These are phyloP conservation scores for Purshia tridentata DNA, from an alignment of 306 rosid genomes.

Conservation along the genomic window DNA sequence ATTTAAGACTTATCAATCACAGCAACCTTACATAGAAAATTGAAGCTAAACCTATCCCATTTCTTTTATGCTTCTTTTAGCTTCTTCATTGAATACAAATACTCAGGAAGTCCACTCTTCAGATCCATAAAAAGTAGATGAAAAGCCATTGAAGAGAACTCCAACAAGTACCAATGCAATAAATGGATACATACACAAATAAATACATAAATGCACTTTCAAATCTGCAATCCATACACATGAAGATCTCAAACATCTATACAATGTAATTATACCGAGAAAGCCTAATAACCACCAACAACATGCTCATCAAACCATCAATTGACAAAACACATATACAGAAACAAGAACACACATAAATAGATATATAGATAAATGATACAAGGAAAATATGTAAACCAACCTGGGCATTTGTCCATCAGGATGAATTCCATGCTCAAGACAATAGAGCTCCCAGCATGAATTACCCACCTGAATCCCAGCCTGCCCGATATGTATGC, in stretches of 20 bases:
- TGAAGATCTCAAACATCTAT: conserved; percentile 5
- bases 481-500: conserved; percentile 97
- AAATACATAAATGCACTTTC: background rate
- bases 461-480: conserved; percentile 97
- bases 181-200: background rate
- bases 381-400: too few species aligned
- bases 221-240: background rate
- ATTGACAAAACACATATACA: background rate
- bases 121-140: background rate
- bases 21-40: background rate
- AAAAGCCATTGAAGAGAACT: background rate
- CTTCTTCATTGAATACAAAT: background rate
- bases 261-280: background rate
- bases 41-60: background rate
- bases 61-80: background rate
- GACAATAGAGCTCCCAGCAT: conserved; percentile 99
- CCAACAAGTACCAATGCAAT: background rate
- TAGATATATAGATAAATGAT: background rate
- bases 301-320: background rate
- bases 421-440: conserved; percentile 91
- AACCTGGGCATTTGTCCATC: conserved; percentile 96
- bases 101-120: background rate
- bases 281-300: background rate
- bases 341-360: background rate
- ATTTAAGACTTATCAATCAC: background rate